Conservation (phyloP, 2,329 filamentous ascomycete genomes). For the Trichoderma gracile region DNA sequence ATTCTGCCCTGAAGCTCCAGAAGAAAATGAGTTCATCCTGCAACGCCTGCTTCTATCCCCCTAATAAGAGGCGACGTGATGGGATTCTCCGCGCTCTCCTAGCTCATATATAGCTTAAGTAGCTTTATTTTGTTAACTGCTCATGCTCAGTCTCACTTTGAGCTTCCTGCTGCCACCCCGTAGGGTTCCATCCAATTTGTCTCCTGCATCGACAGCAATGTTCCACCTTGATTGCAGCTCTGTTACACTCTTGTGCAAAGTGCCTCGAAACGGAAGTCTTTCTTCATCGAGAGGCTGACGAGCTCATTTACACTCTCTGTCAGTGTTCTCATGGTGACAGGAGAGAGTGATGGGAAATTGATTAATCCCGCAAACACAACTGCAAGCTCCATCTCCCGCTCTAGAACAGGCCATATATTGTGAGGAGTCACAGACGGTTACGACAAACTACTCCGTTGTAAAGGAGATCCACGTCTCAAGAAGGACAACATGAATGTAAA, state of each 20-base stretch:
- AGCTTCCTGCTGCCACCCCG: no score
- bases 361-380: background rate
- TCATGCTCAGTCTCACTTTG: no score
- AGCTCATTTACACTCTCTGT: background rate
- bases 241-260: background rate
- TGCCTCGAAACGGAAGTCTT: background rate
- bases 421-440: background rate
- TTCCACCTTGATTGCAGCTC: background rate
- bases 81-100: no score
- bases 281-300: background rate
- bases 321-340: background rate
- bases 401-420: background rate
- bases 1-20: no score
- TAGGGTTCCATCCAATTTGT: background rate
- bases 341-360: background rate
- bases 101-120: no score
- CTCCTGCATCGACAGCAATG: background rate
- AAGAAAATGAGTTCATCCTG: no score
- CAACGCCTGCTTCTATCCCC: no score
- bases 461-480: background rate
- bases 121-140: no score
- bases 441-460: background rate
- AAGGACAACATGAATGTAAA: background rate
- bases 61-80: no score
- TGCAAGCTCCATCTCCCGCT: background rate